Evolutionary conservation across 305 asterid species (phyloP).

Genomic region (Andrographis paniculata): DNA sequence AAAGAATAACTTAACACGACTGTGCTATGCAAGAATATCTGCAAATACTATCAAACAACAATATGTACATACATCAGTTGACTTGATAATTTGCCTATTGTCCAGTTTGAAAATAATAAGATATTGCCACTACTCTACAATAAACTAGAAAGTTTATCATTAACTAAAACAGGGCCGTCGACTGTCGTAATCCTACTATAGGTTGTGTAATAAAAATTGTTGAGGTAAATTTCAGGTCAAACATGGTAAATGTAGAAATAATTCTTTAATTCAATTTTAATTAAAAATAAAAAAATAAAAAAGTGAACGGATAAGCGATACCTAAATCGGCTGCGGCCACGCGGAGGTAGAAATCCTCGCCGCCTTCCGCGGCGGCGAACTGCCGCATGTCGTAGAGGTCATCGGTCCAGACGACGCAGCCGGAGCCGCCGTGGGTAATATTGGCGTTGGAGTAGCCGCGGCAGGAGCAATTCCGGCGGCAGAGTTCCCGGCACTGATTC

Average conservation of each 20-base stretch:
- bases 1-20: not conserved
- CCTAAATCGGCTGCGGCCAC: conserved; percentile 62
- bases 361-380: conserved; percentile 69
- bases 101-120: not conserved
- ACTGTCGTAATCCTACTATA: too few species aligned
- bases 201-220: too few species aligned
- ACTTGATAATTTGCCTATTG: not conserved
- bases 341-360: conserved; percentile 59
- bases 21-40: too few species aligned
- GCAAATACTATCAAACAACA: too few species aligned
- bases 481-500: conserved; percentile 40
- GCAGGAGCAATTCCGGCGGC: conserved; percentile 60
- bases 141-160: too few species aligned
- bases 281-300: not conserved
- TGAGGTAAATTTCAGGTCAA: too few species aligned
- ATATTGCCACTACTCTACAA: not conserved
- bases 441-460: conserved; percentile 48
- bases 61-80: not conserved
- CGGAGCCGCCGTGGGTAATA: conserved; percentile 43
- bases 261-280: too few species aligned
- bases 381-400: conserved; percentile 75
- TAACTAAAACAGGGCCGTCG: too few species aligned
- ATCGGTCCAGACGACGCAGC: conserved; percentile 64
- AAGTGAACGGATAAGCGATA: conserved; percentile 18
- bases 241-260: too few species aligned